These are phyloP conservation scores for Penicillium sclerotiorum DNA, from an alignment of 2,329 filamentous ascomycete species.

Conservation along the genomic window DNA sequence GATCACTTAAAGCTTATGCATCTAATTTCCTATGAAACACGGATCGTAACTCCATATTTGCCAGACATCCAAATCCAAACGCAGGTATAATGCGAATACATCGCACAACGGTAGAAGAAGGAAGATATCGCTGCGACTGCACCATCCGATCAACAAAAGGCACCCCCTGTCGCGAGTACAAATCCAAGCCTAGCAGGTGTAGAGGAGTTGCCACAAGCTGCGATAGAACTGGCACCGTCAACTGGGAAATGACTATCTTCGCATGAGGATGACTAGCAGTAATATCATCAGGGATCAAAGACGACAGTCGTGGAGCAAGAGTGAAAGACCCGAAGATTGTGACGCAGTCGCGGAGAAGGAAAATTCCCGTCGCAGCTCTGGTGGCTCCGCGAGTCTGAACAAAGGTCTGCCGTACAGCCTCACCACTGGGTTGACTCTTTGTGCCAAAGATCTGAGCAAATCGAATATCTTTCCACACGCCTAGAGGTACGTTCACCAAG, in stretches of 20 bases:
- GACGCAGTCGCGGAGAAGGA: constrained; percentile 76
- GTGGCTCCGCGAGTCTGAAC: constrained; percentile 16
- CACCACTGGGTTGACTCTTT: constrained; percentile 51
- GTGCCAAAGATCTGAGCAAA: constrained; percentile 73
- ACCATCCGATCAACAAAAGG: constrained; percentile 59
- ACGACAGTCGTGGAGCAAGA: constrained; percentile 26
- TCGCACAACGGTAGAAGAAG: constrained; percentile 66
- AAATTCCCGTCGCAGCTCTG: constrained; percentile 53
- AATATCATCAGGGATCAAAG: constrained; percentile 25
- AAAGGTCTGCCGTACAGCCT: constrained; percentile 53
- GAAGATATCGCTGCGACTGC: constrained; percentile 69
- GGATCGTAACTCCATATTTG: constrained; percentile 60
- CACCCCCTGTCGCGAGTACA: constrained; percentile 64
- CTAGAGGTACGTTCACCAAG: constrained; percentile 34
- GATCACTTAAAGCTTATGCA: background rate
- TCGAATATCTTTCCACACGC: constrained; percentile 34
- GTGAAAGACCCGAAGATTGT: constrained; percentile 68
- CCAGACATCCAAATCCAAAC: constrained; percentile 81
- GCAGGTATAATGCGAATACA: constrained; percentile 83
- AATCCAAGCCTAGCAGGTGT: constrained; percentile 80
- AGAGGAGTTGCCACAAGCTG: constrained; percentile 79
- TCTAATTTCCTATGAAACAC: constrained; percentile 22
- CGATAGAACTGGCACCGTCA: constrained; percentile 72
- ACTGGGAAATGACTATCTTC: constrained; percentile 59
- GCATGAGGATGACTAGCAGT: constrained; percentile 20